A percentile compares a stretch with the other conserved stretches of the same genome.
These are phyloP conservation scores for Arabidopsis hybrid DNA, from an alignment of 441 rosid species.

Conservation along the genomic window DNA sequence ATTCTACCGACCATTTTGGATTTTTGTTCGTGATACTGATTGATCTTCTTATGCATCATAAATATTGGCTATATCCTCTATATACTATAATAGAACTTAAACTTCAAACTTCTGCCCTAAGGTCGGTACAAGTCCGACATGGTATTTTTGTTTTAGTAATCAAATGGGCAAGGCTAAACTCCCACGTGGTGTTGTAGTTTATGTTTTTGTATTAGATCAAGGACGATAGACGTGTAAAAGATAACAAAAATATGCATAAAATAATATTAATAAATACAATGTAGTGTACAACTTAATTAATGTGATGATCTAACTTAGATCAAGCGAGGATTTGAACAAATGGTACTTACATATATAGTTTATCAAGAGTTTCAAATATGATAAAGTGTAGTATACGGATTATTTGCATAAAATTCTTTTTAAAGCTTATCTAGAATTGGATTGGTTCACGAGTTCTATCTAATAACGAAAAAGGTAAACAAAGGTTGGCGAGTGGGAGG, in stretches of 20 bases:
- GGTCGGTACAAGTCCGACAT: constrained; percentile 31
- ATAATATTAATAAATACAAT: neutral
- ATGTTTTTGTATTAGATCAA: constrained; percentile 16
- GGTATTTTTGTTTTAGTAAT: constrained; percentile 16
- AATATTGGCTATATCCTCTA: neutral
- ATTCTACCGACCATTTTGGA: constrained; percentile 42
- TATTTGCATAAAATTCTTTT: neutral
- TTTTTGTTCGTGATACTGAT: constrained; percentile 20
- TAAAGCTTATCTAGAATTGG: neutral
- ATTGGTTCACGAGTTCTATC: constrained; percentile 13
- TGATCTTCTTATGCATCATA: constrained; percentile 15
- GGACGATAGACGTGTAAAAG: neutral
- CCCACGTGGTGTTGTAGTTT: constrained; percentile 21
- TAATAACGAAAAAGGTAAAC: constrained; percentile 26
- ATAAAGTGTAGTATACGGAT: neutral
- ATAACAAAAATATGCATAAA: neutral
- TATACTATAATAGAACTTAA: neutral
- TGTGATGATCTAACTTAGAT: constrained; percentile 1
- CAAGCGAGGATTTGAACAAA: neutral
- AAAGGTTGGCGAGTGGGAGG: constrained; percentile 28
- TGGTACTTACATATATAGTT: neutral
- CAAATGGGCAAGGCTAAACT: constrained; percentile 10
- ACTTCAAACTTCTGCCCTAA: constrained; percentile 25
- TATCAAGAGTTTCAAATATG: neutral
- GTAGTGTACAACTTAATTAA: neutral